phyloP scores from a whole-genome alignment of 352 stramenopile genomes.

The Phytophthora brassicae region DNA sequence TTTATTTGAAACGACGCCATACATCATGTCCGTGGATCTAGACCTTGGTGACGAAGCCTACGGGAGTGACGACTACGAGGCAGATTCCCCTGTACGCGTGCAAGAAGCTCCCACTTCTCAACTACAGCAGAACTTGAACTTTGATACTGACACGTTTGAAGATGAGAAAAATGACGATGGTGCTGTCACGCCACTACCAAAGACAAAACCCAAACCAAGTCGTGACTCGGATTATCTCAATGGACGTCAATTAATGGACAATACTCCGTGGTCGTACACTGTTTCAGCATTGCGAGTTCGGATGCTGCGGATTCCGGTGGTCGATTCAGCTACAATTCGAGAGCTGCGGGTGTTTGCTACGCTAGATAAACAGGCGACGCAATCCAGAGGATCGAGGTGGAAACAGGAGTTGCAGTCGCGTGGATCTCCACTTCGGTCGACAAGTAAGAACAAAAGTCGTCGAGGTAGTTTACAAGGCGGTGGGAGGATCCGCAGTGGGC shows the following conservation, averaged over 20 bases:
- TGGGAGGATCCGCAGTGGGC: constrained; percentile 32
- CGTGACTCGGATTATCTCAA: constrained; percentile 10
- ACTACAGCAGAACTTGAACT: constrained; percentile 7
- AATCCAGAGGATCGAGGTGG: constrained; percentile 55
- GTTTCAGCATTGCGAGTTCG: constrained; percentile 45
- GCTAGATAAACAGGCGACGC: constrained; percentile 52
- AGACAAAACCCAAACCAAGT: constrained; percentile 9
- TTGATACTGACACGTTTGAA: constrained; percentile 7
- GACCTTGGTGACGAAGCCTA: constrained; percentile 27
- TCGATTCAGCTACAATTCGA: constrained; percentile 33
- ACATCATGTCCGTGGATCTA: constrained; percentile 24
- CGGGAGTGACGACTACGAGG: constrained; percentile 36
- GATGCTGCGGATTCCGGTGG: constrained; percentile 46
- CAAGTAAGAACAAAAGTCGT: not conserved
- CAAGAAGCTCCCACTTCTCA: not conserved
- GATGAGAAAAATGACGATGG: constrained; percentile 20
- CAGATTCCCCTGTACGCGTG: constrained; percentile 24
- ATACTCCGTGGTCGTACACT: constrained; percentile 49
- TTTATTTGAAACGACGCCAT: constrained; percentile 17
- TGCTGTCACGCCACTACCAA: constrained; percentile 18
- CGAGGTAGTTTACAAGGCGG: not conserved
- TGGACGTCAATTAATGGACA: constrained; percentile 39
- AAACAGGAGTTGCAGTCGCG: constrained; percentile 39
- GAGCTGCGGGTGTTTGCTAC: constrained; percentile 62
- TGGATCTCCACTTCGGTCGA: constrained; percentile 1